Evolutionary conservation across 202 grass and related monocot genomes (phyloP), one percentile per base, ranked within the genome.

Genomic region (Brachypodium distachyon): DNA sequence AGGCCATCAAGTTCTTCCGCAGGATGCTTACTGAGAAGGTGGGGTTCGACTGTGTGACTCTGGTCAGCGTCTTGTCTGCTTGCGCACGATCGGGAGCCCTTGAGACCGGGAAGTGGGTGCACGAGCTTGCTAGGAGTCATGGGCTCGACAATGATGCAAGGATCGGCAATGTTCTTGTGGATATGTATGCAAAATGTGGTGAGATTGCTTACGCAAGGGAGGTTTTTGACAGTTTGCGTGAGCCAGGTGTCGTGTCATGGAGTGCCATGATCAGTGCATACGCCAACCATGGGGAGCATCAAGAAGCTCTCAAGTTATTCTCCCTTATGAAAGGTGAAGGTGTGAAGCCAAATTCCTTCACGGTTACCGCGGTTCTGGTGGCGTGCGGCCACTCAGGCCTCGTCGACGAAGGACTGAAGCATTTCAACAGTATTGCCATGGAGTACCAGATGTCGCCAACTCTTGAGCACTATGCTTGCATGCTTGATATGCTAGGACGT

Each of bases 171-270:
- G 67, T 87, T 44, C 75, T 94, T 16, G 74, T 92, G 18, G 82
- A 92, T 5, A 90, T 97, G 86, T 94, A 97, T 38, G 86, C 82
- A 5, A 91, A 90, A 56, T 94, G 94, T 5, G 94, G 91, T 0
- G 84, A 43, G 37, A 51, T 97, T 52, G 67, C 64, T 47, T 18
- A 12, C 16, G 94, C 91, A 47, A 93, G 82, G 48, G 32, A 80
- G 14, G 75, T 79, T 9, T 97, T 97, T n/a, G 86, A 94, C 22
- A 29, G 74, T 46, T 74, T 94, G 56, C 42, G 12, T 56, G 52
- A 43, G 9, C 79, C 33, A 0, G 39, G 76, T 9, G 78, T 93
- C 13, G 89, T 97, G 12, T 72, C 91, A 66, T 93, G 88, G 88
- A 93, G 88, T 64, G 78, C 94, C 76, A 90, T 93, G 76, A 91